Base-by-base conservation (phyloP, 108 stramenopile genomes). In the Craspedostauros australis region DNA sequence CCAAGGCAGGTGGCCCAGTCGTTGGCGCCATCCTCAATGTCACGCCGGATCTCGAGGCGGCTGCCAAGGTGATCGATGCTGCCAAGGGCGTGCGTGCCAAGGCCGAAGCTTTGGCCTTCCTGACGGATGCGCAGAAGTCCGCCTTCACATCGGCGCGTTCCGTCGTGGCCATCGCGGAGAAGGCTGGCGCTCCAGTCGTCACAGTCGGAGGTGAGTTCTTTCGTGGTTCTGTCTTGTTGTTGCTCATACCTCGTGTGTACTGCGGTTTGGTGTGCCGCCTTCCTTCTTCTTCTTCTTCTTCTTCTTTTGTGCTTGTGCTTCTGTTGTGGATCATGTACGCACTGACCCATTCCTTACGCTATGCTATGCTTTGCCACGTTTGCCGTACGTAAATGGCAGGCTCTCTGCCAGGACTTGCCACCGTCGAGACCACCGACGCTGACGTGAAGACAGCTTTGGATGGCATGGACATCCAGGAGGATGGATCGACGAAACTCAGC, bases 71-170 rank as follows among this genome's bases (percentile, higher is more conserved):
- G 19, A 78, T 91, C 2, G 64, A 53, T 25, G 47, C 64, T 3
- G 85, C 76, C 27, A 65, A 71, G 43, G 71, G 74, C 21, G 48
- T 80, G 5, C 75, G 86, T 7, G 76, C 20, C 16, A 91, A 91
- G 72, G 89, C 80, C 0, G 89, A 91, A 62, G 89, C 85, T 23
- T 50, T 91, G 40, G 71, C 71, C 54, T 86, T 82, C 50, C 60
- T 91, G 32, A 81, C 82, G 21, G 62, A 73, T 31, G 47, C 78
- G 6, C 64, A 91, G 62, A 60, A 52, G 33, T 70, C 52, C 50
- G 83, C 84, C 8, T 82, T 73, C 49, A 62, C 66, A 11, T 78
- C 85, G 6, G 85, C 85, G 6, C 69, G 73, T 4, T 78, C 79
- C 26, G 71, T 91, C 18, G 70, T 65, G 9, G 50, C 68, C 7